phyloP scores from a whole-genome alignment of 805 yeast species.

The Grigorovia transvaalensis region DNA sequence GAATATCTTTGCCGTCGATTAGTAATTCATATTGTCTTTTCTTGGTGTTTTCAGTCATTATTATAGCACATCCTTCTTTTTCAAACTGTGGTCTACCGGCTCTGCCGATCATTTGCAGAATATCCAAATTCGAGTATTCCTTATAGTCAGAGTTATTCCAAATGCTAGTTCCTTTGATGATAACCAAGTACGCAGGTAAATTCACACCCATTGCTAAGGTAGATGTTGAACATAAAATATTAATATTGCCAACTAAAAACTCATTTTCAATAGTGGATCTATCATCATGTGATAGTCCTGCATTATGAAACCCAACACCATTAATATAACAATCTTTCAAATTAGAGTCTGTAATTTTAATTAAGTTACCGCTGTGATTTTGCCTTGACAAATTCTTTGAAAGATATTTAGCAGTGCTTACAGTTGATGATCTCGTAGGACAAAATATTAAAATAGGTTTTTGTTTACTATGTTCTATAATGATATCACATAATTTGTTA shows the following conservation, averaged over 20 bases:
- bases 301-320: slow-evolving; percentile 50
- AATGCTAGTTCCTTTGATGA: slow-evolving; percentile 52
- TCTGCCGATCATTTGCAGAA: slow-evolving; percentile 55
- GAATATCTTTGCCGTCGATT: slow-evolving; percentile 32
- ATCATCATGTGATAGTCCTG: slow-evolving; percentile 42
- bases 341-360: slow-evolving; percentile 6
- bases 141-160: slow-evolving; percentile 41
- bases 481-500: slow-evolving; percentile 31
- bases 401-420: slow-evolving; percentile 37
- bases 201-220: slow-evolving; percentile 54
- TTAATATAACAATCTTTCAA: slow-evolving; percentile 9
- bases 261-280: slow-evolving; percentile 36
- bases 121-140: slow-evolving; percentile 46
- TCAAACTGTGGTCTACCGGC: slow-evolving; percentile 57
- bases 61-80: slow-evolving; percentile 36
- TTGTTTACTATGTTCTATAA: slow-evolving; percentile 30
- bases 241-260: slow-evolving; percentile 35
- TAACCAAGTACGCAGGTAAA: slow-evolving; percentile 49
- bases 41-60: slow-evolving; percentile 34
- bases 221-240: slow-evolving; percentile 45
- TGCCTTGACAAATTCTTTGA: slow-evolving; percentile 8
- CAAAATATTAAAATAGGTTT: slow-evolving; percentile 44
- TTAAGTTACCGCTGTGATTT: background rate
- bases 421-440: slow-evolving; percentile 41
- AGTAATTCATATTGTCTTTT: slow-evolving; percentile 33